A percentile compares a stretch with the other conserved stretches of the same genome.
Conservation (phyloP, 179 eudicot genomes). For the Silene coronaria region DNA sequence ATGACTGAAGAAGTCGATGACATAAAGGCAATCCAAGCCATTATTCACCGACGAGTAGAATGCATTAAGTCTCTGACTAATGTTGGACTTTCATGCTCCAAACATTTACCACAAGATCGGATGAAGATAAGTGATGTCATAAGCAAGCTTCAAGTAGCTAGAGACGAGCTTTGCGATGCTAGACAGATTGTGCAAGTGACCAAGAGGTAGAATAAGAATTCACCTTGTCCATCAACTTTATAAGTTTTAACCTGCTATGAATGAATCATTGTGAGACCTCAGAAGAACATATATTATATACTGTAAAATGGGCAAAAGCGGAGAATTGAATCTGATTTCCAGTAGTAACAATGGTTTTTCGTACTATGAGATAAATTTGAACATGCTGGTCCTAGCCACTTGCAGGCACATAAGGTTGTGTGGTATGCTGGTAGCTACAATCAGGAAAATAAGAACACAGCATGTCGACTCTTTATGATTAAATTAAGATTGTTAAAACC, state of each 20-base stretch:
- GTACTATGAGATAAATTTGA: not conserved
- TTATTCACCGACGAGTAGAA: not conserved
- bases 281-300: not conserved
- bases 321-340: not conserved
- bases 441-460: not conserved
- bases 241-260: not conserved
- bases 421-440: no score
- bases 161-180: not conserved
- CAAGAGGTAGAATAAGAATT: not conserved
- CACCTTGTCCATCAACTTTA: not conserved
- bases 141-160: conserved; percentile 6
- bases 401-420: not conserved
- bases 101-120: conserved; percentile 20
- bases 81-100: conserved; percentile 17
- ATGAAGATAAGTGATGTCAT: conserved; percentile 17
- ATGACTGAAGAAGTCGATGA: not conserved
- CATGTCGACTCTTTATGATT: not conserved
- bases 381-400: not conserved
- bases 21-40: not conserved
- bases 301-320: no score
- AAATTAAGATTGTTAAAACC: not conserved
- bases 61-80: conserved; percentile 15
- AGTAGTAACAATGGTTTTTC: not conserved
- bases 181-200: not conserved
- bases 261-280: not conserved